Evolutionary conservation across 176 grass and related monocot genomes (phyloP).

Genomic region (Eleusine coracana): DNA sequence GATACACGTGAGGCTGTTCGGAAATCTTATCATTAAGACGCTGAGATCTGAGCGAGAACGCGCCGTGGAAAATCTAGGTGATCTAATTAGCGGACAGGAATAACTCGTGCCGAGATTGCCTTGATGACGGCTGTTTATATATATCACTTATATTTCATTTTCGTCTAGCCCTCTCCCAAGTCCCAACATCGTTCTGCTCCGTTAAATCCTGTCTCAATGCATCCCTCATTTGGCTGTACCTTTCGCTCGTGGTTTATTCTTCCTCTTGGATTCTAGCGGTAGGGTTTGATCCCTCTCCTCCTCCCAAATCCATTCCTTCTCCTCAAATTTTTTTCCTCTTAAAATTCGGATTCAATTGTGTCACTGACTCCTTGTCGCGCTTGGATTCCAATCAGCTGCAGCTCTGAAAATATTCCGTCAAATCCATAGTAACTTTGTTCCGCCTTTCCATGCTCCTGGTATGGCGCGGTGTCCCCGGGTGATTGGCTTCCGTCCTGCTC

Average conservation of each 20-base stretch:
- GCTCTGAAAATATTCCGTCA: slow-evolving; percentile 32
- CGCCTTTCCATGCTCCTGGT: neutral
- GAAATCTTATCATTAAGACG: slow-evolving; percentile 2
- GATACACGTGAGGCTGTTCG: slow-evolving; percentile 27
- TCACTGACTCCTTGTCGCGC: neutral
- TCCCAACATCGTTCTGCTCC: neutral
- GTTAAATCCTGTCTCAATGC: neutral
- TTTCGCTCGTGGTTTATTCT: slow-evolving; percentile 8
- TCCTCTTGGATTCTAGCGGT: neutral
- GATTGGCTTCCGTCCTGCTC: slow-evolving; percentile 23
- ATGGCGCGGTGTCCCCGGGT: slow-evolving; percentile 13
- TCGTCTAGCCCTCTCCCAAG: neutral
- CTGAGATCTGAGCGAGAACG: slow-evolving; percentile 24
- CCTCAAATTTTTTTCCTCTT: neutral
- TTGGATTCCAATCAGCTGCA: slow-evolving; percentile 5
- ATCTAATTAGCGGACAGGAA: slow-evolving; percentile 17
- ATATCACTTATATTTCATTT: neutral
- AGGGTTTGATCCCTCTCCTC: neutral
- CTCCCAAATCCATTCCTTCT: slow-evolving; percentile 13
- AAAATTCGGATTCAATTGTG: neutral
- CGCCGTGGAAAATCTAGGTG: neutral
- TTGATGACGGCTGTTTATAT: neutral
- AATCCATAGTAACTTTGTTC: slow-evolving; percentile 27
- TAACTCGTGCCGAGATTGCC: neutral
- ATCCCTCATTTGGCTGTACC: neutral